Base-by-base conservation (phyloP, 768 basidiomycete species). In the Podaxis pistillaris region DNA sequence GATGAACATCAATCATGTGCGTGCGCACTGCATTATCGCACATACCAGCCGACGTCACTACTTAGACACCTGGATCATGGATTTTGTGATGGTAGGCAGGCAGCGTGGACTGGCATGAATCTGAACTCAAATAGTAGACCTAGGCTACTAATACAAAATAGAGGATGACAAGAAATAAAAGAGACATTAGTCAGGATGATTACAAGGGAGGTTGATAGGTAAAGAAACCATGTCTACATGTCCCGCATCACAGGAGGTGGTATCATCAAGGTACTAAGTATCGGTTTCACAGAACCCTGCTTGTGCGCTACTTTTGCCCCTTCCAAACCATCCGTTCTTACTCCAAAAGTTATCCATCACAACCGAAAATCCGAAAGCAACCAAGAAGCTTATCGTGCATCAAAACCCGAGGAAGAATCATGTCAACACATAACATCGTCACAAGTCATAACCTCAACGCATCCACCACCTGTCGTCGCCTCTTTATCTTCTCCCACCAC, bases 401-500 rank as follows among this genome's bases (percentile, higher is more conserved):
- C 54, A 38, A 37, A 55, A 37, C 36, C 37, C 37, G 7, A 11
- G n/a, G 13, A 50, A 41, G 7, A 28, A 61, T 41, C 41, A 44
- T 54, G 22, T 59, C 24, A 59, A 50, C 47, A n/a, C 53, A 37
- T 38, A 36, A 22, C 30, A 49, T 26, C 47, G 22, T 49, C 58
- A 24, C 19, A 12, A 26, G 19, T 38, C 54, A 37, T 56, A 19
- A 41, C 30, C 17, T 28, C 40, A 38, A n/a, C 9, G 11, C 12
- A 22, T 33, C 52, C 33, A 17, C 37, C 17, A 11, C 30, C 15
- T 36, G 9, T 9, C 58, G 3, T 12, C 17, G 2, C 30, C 22
- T 37, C 36, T 6, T 55, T 56, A 62, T 26, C 36, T 62, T 38
- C 33, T 47, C 36, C 46, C 61, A 26, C 49, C 49, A 50, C 47